phyloP scores from a whole-genome alignment of 2,329 filamentous ascomycete species.

The Mycosphaerella arachidis region DNA sequence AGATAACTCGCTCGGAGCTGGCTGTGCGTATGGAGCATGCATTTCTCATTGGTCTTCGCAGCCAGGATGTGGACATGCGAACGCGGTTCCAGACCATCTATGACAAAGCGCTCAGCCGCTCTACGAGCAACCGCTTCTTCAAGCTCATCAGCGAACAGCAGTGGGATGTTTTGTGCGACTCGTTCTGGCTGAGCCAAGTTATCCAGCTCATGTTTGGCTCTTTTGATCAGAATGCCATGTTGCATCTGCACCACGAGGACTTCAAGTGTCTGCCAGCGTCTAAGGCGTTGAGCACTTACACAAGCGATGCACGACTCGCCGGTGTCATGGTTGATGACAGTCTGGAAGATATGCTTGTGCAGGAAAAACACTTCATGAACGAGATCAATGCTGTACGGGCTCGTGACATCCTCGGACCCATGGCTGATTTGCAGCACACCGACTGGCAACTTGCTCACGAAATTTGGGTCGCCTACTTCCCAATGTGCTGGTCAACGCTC shows the following conservation, averaged over 20 bases:
- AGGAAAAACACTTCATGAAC: slow-evolving; percentile 75
- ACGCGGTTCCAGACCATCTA: slow-evolving; percentile 97
- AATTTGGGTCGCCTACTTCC: slow-evolving; percentile 87
- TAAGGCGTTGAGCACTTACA: slow-evolving; percentile 67
- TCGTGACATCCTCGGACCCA: slow-evolving; percentile 81
- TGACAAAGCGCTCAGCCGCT: slow-evolving; percentile 88
- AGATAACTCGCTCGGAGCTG: slow-evolving; percentile 89
- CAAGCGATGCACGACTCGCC: slow-evolving; percentile 60
- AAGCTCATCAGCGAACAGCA: slow-evolving; percentile 91
- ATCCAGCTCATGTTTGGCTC: slow-evolving; percentile 89
- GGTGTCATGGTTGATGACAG: slow-evolving; percentile 74
- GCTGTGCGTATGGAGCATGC: slow-evolving; percentile 97
- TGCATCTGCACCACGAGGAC: slow-evolving; percentile 77
- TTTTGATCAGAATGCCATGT: slow-evolving; percentile 74
- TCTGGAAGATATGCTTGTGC: slow-evolving; percentile 71
- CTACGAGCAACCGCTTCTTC: slow-evolving; percentile 78
- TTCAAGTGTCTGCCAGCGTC: slow-evolving; percentile 73
- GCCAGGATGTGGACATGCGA: slow-evolving; percentile 92
- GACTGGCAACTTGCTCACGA: slow-evolving; percentile 77
- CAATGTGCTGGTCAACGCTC: slow-evolving; percentile 87
- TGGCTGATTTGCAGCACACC: slow-evolving; percentile 87
- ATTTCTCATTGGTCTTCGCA: slow-evolving; percentile 90
- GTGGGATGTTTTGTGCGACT: slow-evolving; percentile 92
- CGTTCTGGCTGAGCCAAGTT: slow-evolving; percentile 95
- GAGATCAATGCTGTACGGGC: slow-evolving; percentile 83